Base-by-base conservation (phyloP, 148 eudicot genomes). In the Oxyria digyna region DNA sequence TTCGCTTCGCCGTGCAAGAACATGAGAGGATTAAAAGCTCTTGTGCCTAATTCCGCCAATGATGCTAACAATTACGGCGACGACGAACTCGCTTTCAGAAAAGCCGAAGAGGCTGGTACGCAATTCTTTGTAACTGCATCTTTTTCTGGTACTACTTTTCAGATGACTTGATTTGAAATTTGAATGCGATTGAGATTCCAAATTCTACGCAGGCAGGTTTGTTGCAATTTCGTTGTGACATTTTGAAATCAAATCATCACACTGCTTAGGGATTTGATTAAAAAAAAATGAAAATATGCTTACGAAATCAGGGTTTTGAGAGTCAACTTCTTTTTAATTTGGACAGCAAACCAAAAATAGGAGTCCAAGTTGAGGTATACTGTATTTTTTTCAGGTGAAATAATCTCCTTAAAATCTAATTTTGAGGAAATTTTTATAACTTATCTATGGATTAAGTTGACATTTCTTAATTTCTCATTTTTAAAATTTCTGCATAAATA, bases 41-140 rank as follows among this genome's bases (percentile, higher is more conserved):
- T 86, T 75, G 73, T 82, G 20, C 62, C 31, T 9, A 54, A 54
- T 12, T 54, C 38, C 21, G 29, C 73, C 1, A 11, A 63, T 2
- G 32, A 29, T 10, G 23, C 35, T 43, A 68, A 31, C 49, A 24
- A 45, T 68, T 78, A 83, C 78, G 78, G 81, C 63, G 96, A 91
- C 66, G 78, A 74, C 73, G 96, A 84, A 73, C 78, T 91, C 24
- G 97, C 97, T 35, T 85, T 79, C 27, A 82, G 97, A 46, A 89
- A 85, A 75, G 97, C 97, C 33, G 89, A 69, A 24, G 86, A 79
- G 80, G 74, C 97, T 70, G 97, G 97, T 91, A 68, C 20, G 97
- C 89, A 68, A 24, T 11, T 69, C 59, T 27, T 62, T 15, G 21
- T 38, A 27, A 62, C 10, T 29, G n/a, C 38, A 15, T 32, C 21